Conservation (phyloP, 306 rosid genomes). For the Lathyrus aphaca region DNA sequence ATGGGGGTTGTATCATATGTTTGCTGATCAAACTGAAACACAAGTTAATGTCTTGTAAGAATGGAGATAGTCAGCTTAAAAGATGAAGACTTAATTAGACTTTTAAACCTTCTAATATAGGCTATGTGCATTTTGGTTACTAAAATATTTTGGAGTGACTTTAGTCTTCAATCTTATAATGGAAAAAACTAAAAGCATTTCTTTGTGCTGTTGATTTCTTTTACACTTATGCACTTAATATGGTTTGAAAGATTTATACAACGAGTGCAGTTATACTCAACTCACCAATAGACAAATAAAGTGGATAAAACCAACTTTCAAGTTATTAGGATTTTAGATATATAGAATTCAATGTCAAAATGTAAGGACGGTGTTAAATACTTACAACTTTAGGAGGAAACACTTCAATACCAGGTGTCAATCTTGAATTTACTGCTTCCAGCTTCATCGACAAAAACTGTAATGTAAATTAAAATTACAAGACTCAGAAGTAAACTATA, state of each 20-base stretch:
- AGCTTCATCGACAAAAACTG: conserved; percentile 98
- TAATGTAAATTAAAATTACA: conserved; percentile 36
- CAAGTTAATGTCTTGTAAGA: conserved; percentile 45
- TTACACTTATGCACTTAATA: no score
- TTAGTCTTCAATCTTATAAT: not conserved
- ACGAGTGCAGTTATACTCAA: not conserved
- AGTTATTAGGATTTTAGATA: not conserved
- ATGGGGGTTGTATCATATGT: conserved; percentile 63
- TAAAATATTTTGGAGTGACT: not conserved
- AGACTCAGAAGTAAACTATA: conserved; percentile 7
- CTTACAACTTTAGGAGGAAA: conserved; percentile 87
- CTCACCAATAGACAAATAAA: not conserved
- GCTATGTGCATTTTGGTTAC: not conserved
- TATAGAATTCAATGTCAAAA: conserved; percentile 15
- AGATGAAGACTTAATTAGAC: conserved; percentile 11
- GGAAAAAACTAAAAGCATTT: no score
- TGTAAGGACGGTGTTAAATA: not conserved
- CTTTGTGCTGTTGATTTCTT: no score
- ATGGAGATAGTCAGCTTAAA: conserved; percentile 21
- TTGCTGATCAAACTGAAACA: conserved; percentile 70
- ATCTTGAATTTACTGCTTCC: conserved; percentile 82
- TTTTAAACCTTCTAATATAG: not conserved
- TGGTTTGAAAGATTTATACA: not conserved
- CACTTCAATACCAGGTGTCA: conserved; percentile 66
- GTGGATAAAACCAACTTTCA: conserved; percentile 3